A percentile compares a stretch with the other conserved stretches of the same genome.
Conservation (phyloP, 768 basidiomycete genomes). For the Macrolepiota albuminosa region DNA sequence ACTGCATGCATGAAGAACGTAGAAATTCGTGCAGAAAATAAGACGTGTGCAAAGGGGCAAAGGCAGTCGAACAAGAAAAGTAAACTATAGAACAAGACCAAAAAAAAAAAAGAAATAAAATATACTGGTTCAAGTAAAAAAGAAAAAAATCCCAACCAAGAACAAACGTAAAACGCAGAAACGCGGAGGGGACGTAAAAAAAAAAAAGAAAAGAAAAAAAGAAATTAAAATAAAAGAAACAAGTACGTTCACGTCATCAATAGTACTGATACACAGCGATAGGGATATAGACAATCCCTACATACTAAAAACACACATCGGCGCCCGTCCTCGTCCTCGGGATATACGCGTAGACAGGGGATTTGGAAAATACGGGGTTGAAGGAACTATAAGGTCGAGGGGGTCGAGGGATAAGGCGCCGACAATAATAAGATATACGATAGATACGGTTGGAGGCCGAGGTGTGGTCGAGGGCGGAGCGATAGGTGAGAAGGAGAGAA, state of each 20-base stretch:
- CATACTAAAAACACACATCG: conserved; percentile 7
- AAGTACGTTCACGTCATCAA: background rate
- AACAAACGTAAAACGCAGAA: background rate
- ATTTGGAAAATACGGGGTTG: background rate
- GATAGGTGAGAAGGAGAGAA: background rate
- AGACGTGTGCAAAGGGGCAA: background rate
- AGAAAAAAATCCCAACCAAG: background rate
- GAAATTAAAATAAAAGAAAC: background rate
- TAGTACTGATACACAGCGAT: conserved; percentile 3
- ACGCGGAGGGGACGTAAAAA: background rate
- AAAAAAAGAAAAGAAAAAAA: too few relatives aligned
- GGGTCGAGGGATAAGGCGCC: background rate
- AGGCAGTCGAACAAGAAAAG: background rate
- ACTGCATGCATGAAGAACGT: conserved; percentile 1
- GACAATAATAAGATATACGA: conserved; percentile 5
- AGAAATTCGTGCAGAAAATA: too few relatives aligned
- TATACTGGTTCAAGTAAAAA: background rate
- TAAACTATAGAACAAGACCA: background rate
- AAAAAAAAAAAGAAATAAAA: background rate
- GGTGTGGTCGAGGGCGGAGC: background rate
- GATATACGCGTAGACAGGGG: background rate
- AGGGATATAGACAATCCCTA: background rate
- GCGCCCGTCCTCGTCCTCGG: background rate
- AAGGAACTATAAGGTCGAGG: background rate
- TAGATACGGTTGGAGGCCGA: background rate